These are phyloP conservation scores for Diplogelasinospora grovesii DNA, from an alignment of 495 filamentous ascomycete genomes.

Conservation along the genomic window DNA sequence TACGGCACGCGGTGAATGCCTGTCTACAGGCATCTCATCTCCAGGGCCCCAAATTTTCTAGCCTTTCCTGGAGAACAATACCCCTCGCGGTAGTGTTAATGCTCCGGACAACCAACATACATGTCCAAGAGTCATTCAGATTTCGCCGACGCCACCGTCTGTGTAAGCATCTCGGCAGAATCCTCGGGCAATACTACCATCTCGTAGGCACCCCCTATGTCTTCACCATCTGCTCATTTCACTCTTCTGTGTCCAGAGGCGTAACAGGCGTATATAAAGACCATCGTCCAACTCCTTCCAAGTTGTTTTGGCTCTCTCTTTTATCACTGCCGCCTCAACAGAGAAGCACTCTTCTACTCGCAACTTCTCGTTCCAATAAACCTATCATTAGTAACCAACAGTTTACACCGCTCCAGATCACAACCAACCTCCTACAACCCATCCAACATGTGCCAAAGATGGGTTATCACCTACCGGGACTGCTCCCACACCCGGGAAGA, in stretches of 20 bases:
- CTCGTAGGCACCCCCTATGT: conserved; percentile 1
- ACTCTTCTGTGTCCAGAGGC: too few species aligned
- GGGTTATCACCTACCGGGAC: not conserved
- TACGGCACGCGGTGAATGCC: too few species aligned
- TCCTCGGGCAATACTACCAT: not conserved
- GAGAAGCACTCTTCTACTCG: not conserved
- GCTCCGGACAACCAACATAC: too few species aligned
- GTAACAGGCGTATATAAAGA: conserved; percentile 1
- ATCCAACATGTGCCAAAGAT: not conserved
- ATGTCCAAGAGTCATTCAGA: too few species aligned
- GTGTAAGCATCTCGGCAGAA: too few species aligned
- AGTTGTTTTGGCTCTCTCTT: not conserved
- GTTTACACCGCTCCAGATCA: not conserved
- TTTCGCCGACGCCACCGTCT: too few species aligned
- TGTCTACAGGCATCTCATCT: too few species aligned
- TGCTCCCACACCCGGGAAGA: not conserved
- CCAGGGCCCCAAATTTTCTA: too few species aligned
- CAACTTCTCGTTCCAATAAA: too few species aligned
- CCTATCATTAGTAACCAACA: too few species aligned
- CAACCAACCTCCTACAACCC: not conserved
- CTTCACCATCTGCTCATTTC: not conserved
- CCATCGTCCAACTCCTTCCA: not conserved
- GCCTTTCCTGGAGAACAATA: too few species aligned
- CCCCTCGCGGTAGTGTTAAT: too few species aligned
- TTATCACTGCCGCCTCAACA: conserved; percentile 1